Conservation (phyloP, 805 yeast genomes). For the Groenewaldozyma tartarivorans region DNA sequence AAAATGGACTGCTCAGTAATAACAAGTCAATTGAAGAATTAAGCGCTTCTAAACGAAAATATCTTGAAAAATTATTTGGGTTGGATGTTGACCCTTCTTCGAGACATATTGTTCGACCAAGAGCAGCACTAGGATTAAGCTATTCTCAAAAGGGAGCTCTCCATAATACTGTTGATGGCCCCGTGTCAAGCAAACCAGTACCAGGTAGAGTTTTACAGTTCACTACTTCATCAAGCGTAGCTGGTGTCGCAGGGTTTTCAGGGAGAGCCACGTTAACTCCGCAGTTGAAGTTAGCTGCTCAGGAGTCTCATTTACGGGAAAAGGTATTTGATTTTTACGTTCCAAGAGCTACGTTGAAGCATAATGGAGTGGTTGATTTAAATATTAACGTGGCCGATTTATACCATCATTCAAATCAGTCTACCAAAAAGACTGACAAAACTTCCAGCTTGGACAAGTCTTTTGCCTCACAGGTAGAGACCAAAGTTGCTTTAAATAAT, state of each 20-base stretch:
- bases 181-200: not conserved
- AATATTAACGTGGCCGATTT: not conserved
- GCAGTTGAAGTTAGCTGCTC: not conserved
- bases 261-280: not conserved
- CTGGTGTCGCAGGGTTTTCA: not conserved
- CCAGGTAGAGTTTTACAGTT: not conserved
- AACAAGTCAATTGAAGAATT: not conserved
- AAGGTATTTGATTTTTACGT: not conserved
- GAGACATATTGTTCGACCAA: not conserved
- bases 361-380: not conserved
- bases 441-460: not conserved
- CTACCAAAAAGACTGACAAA: not conserved
- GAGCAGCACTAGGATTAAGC: not conserved
- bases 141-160: not conserved
- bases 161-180: not conserved
- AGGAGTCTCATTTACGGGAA: not conserved
- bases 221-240: not conserved
- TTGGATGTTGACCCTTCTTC: not conserved
- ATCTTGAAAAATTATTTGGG: not conserved
- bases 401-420: not conserved
- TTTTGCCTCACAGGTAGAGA: not conserved
- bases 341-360: not conserved
- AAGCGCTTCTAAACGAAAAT: not conserved
- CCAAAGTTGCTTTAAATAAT: not conserved
- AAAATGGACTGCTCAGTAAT: not conserved